These are phyloP conservation scores for Thermomucor indicae-seudaticae DNA, from an alignment of 371 early-diverging fungal genomes.

Conservation along the genomic window DNA sequence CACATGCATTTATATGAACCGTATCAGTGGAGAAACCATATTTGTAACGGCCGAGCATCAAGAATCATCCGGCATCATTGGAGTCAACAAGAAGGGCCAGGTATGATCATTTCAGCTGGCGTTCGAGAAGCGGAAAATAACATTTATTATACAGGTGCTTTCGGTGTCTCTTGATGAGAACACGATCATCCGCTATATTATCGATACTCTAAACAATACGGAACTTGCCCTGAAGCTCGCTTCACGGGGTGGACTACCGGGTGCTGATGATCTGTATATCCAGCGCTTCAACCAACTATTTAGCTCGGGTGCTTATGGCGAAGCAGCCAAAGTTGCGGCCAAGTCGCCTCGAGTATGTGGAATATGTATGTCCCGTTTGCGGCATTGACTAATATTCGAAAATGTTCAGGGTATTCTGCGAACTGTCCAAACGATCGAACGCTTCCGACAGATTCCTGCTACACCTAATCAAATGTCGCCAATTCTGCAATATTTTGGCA, in stretches of 20 bases:
- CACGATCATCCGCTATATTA: constrained; percentile 86
- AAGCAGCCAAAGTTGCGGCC: constrained; percentile 96
- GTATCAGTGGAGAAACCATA: constrained; percentile 94
- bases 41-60: constrained; percentile 94
- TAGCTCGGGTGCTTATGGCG: constrained; percentile 69
- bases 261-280: constrained; percentile 92
- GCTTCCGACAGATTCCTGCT: constrained; percentile 86
- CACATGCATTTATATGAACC: constrained; percentile 92
- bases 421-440: constrained; percentile 92
- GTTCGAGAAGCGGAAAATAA: neutral
- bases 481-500: constrained; percentile 96
- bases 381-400: neutral
- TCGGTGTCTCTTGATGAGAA: constrained; percentile 89
- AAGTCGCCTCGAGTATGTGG: constrained; percentile 79
- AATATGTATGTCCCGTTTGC: neutral
- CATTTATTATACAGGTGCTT: constrained; percentile 60
- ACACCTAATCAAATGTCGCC: constrained; percentile 84
- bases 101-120: constrained; percentile 44
- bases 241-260: constrained; percentile 85
- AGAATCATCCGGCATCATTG: constrained; percentile 83
- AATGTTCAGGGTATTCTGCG: constrained; percentile 82
- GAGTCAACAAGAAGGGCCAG: constrained; percentile 96
- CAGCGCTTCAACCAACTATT: constrained; percentile 87
- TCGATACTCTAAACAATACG: constrained; percentile 76
- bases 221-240: constrained; percentile 92